Percentiles rank a stretch among this genome's conserved stretches.
Evolutionary conservation across 495 filamentous ascomycete species (phyloP).

Genomic region (Xylaria acuta): DNA sequence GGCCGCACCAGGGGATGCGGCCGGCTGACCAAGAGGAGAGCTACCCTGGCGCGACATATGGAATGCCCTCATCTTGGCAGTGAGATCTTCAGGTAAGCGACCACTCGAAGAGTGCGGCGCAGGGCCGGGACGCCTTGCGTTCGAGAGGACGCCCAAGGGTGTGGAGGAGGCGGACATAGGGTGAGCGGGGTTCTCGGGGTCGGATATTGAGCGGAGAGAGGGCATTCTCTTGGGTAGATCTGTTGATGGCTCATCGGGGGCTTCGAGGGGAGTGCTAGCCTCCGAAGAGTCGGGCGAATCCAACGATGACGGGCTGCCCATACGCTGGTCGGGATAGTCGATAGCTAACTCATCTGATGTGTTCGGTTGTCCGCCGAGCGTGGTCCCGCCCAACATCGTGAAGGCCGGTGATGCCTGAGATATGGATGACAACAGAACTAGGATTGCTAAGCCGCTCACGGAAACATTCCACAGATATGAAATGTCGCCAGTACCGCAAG

Average conservation of each 20-base stretch:
- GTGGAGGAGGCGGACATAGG: constrained; percentile 76
- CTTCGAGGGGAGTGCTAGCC: constrained; percentile 53
- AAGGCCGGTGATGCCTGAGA: constrained; percentile 13
- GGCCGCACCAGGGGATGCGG: constrained; percentile 49
- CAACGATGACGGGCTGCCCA: constrained; percentile 47
- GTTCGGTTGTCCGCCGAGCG: constrained; percentile 41
- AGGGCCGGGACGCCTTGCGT: constrained; percentile 69
- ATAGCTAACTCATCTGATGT: constrained; percentile 47
- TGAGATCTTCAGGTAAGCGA: constrained; percentile 75
- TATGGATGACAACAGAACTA: constrained; percentile 16
- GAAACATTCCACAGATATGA: constrained; percentile 18
- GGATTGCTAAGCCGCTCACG: constrained; percentile 13
- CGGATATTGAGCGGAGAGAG: constrained; percentile 62
- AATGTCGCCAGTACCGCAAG: background rate
- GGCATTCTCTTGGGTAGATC: constrained; percentile 55
- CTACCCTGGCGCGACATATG: constrained; percentile 56
- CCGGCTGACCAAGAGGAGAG: constrained; percentile 31
- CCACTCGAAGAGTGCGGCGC: constrained; percentile 62
- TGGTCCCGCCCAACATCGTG: constrained; percentile 43
- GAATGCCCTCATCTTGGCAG: constrained; percentile 81
- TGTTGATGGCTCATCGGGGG: constrained; percentile 43
- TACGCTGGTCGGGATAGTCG: constrained; percentile 35
- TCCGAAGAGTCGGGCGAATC: constrained; percentile 53
- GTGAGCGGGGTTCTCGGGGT: constrained; percentile 53
- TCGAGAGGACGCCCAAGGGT: constrained; percentile 80